A percentile compares a stretch with the other conserved stretches of the same genome.
Evolutionary conservation across 306 rosid genomes (phyloP).

Genomic region (Fragaria nilgerrensis): DNA sequence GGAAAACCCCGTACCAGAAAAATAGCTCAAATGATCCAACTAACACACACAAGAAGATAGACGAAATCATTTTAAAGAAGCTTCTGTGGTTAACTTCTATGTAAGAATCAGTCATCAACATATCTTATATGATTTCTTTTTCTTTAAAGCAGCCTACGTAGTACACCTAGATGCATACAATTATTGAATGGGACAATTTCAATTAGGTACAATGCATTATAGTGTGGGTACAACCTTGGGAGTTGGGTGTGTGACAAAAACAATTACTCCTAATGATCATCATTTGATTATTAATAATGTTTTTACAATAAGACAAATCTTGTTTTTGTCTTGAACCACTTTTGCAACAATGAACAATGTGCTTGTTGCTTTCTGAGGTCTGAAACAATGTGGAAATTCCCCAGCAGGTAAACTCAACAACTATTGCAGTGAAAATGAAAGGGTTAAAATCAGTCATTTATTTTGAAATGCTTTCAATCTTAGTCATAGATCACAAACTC

Average conservation of each 20-base stretch:
- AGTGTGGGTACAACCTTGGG: background rate
- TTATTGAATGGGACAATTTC: background rate
- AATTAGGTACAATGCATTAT: background rate
- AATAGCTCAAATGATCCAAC: background rate
- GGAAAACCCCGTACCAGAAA: background rate
- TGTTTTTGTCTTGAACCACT: background rate
- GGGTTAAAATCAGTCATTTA: background rate
- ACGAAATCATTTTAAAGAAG: background rate
- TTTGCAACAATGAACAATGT: background rate
- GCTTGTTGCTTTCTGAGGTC: conserved; percentile 2
- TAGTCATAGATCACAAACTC: background rate
- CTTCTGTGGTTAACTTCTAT: background rate
- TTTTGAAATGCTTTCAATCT: background rate
- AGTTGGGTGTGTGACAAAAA: background rate
- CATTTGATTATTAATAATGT: background rate
- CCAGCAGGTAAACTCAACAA: conserved; percentile 5
- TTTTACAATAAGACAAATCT: background rate
- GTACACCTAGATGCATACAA: background rate
- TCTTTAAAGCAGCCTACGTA: background rate
- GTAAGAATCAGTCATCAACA: background rate
- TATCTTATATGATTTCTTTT: background rate
- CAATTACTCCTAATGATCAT: background rate
- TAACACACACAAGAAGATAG: background rate
- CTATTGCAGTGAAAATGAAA: background rate
- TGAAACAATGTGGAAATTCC: background rate